Base-by-base conservation (phyloP, 1,139 yeast genomes). In the Suhomyces bribrorum region DNA sequence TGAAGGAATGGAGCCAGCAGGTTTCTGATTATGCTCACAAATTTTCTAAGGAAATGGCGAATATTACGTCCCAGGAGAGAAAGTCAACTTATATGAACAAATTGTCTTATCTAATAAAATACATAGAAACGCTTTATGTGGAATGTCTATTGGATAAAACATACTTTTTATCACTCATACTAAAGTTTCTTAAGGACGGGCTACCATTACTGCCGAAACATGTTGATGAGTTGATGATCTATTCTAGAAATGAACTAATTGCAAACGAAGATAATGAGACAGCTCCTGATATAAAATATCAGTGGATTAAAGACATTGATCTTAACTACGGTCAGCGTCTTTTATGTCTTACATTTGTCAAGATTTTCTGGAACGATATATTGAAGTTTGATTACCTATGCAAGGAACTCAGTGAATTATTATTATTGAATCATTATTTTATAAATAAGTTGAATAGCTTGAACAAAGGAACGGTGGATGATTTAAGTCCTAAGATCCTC, bases 1-100 rank as follows among this genome's bases (percentile, higher is more conserved):
- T 83, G 7, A 81, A 80, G 43, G 96, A 88, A 56, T 89, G 97
- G 97, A 86, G 96, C 0, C 87, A 80, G 37, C 92, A 85, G 49
- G 79, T 85, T 5, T 69, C 78, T 5, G 82, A 78, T 41, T 84
- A 75, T 50, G 54, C 83, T 16, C 80, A 75, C 50, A 74, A 75
- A 49, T 65, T 76, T 27, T 68, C 81, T 7, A 59, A 64, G 26
- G 77, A 70, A 33, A 60, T 69, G 58, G 32, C 45, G 3, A 41
- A 39, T 8, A 54, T 66, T 2, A 44, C 50, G 12, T 47, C 60
- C 3, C 46, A 44, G 0, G 75, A 62, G 20, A 59, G 54, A 41
- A 71, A 72, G 36, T 57, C 62, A 15, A 62, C 57, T 2, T 83
- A 86, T 78, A 72, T 73, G 56, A 49, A 54, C 3, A 75, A 76